A percentile compares a stretch with the other conserved stretches of the same genome.
Evolutionary conservation across 768 basidiomycete species (phyloP).

Genomic region (Lactarius deliciosus): DNA sequence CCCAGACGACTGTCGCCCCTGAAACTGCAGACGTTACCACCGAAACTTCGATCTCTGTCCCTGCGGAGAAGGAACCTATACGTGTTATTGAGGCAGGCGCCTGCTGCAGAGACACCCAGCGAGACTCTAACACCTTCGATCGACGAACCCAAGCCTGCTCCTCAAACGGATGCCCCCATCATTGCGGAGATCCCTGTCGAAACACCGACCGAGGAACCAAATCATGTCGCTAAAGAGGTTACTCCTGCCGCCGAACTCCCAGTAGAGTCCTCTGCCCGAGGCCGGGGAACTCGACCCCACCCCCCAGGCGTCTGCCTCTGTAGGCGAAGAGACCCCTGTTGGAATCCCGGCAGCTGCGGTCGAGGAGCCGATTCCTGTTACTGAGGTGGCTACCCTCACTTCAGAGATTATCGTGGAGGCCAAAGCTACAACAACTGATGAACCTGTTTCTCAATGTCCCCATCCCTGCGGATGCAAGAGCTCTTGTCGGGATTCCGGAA

Average conservation of each 20-base stretch:
- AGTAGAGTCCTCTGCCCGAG: background rate
- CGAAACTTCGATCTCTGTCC: background rate
- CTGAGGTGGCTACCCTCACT: background rate
- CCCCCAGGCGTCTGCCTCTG: slow-evolving; percentile 3
- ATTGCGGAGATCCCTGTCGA: background rate
- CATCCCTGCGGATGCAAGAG: background rate
- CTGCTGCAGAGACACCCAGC: background rate
- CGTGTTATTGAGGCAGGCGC: background rate
- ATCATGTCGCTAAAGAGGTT: background rate
- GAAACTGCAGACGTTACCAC: background rate
- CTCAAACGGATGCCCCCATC: background rate
- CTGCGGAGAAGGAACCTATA: background rate
- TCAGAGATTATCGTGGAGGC: background rate
- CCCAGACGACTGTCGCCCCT: background rate
- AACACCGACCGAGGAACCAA: background rate
- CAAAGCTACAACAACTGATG: background rate
- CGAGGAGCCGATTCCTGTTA: background rate
- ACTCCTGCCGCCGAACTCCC: background rate
- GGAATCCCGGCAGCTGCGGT: background rate
- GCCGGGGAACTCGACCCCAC: slow-evolving; percentile 6
- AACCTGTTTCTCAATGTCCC: background rate
- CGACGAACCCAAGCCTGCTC: background rate
- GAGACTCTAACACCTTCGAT: background rate
- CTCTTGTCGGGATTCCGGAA: background rate
- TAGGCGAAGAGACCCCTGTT: background rate